Evolutionary conservation across 2,329 filamentous ascomycete species (phyloP).

Genomic region (Fusarium subglutinans): DNA sequence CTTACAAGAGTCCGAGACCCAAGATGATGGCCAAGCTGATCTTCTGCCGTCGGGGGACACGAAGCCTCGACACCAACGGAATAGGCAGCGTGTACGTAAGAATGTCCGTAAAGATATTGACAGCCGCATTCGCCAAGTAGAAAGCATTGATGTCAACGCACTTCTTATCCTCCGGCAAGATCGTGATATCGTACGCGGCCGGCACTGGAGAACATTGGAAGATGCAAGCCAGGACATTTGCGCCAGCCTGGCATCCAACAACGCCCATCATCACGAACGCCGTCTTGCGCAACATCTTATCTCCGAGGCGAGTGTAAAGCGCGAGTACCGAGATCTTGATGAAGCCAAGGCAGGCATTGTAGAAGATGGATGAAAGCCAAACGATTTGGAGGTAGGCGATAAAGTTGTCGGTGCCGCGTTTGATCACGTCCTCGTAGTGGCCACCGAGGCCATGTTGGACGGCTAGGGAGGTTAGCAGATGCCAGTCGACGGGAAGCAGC

Average conservation of each 20-base stretch:
- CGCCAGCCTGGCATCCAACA: slow-evolving; percentile 21
- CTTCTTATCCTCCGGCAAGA: neutral
- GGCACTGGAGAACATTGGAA: slow-evolving; percentile 17
- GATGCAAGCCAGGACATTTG: slow-evolving; percentile 26
- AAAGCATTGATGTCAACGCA: slow-evolving; percentile 28
- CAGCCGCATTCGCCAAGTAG: slow-evolving; percentile 23
- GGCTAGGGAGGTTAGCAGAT: neutral
- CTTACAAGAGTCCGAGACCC: slow-evolving; percentile 24
- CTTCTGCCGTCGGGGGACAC: slow-evolving; percentile 21
- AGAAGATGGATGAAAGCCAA: slow-evolving; percentile 29
- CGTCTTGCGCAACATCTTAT: slow-evolving; percentile 11
- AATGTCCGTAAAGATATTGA: slow-evolving; percentile 25
- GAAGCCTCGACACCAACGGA: slow-evolving; percentile 9
- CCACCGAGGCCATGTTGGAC: slow-evolving; percentile 25
- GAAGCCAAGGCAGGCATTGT: slow-evolving; percentile 31
- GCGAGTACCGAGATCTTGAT: slow-evolving; percentile 30
- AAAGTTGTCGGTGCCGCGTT: slow-evolving; percentile 18
- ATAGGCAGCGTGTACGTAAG: slow-evolving; percentile 13
- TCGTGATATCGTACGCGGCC: slow-evolving; percentile 11
- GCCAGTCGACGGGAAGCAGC: too few relatives aligned
- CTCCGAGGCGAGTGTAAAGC: slow-evolving; percentile 21
- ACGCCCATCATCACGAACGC: slow-evolving; percentile 29
- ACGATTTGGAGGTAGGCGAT: slow-evolving; percentile 30
- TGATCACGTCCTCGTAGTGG: slow-evolving; percentile 17
- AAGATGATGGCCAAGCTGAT: slow-evolving; percentile 22